Conservation (phyloP, 139 green algal species). For the Chlorella vulgaris region DNA sequence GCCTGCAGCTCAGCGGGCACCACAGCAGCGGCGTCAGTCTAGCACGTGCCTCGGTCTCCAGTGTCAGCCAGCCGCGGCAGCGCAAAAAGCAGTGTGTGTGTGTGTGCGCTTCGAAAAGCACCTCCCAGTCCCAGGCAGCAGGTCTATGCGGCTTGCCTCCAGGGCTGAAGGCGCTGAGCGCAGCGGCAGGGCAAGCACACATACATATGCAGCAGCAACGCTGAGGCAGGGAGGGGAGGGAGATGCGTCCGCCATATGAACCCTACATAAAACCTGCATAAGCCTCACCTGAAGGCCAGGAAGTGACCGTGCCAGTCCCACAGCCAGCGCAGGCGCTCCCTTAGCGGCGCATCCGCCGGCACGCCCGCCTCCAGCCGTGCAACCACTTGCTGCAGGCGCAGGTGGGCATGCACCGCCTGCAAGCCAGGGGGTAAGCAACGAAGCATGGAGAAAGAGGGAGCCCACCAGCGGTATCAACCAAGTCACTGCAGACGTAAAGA, state of each 20-base stretch:
- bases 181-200: neutral
- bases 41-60: too few species aligned
- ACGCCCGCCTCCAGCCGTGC: constrained; percentile 12
- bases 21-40: too few species aligned
- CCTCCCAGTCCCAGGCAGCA: too few species aligned
- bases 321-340: constrained; percentile 43
- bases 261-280: neutral
- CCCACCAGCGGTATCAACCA: too few species aligned
- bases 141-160: too few species aligned
- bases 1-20: constrained; percentile 12
- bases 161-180: too few species aligned
- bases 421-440: neutral
- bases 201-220: neutral
- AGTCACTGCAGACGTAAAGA: too few species aligned
- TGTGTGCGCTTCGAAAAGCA: too few species aligned
- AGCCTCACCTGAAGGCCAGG: constrained; percentile 35
- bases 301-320: constrained; percentile 44
- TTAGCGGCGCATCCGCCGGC: neutral
- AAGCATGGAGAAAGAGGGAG: too few species aligned
- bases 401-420: constrained; percentile 14
- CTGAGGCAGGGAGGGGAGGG: neutral
- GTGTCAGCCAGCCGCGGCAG: too few species aligned
- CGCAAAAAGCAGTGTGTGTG: too few species aligned
- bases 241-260: neutral
- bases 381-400: constrained; percentile 43